Evolutionary conservation across 208 protist species (phyloP), one percentile per base, ranked within the genome.

Genomic region (Crithidia thermophila): DNA sequence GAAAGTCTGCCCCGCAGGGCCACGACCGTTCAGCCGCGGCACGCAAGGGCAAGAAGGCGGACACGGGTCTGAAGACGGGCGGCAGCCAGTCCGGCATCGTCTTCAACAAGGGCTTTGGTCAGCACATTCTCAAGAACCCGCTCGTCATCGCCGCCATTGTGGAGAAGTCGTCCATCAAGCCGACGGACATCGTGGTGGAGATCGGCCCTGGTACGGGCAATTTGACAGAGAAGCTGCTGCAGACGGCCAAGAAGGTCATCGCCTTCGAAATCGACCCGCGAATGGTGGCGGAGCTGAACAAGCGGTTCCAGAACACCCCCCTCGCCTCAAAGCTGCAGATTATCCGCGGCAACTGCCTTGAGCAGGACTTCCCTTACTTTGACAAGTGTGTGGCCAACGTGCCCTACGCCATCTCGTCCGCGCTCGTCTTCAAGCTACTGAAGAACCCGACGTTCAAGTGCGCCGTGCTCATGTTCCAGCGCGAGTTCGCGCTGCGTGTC

Each of bases 341-440:
- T 31, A 95, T 99, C 27, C 86, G 99, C 18, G 97, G 98, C 40
- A 99, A 99, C 85, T 94, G 98, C 53, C 75, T 99, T 0, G 99
- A 99, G 68, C 83, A 98, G 30, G 97, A 99, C 16, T 93, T 99
- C 40, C 99, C 99, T 0, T 99, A 96, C 72, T 99, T 99, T 87
- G 98, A 99, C 87, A 94, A 99, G 58, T 99, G 99, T 66, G 98
- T 99, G 9, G 98, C 99, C 37, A 99, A 99, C 90, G 93, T 99
- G 27, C 99, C 99, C 31, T 99, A 99, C 79, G 97, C 99, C 27
- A 99, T 99, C 78, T 99, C 98, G 4, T 99, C 98, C n/a, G 97
- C 98, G 16, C 75, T 99, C 16, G 91, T 99, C 4, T 99, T 99
- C 75, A 99, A 99, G 88, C 85, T 99, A 23, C 84, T 99, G n/a